Percentiles rank a stretch among this genome's conserved stretches.
Conservation (phyloP, 495 filamentous ascomycete species). For the Acidiella bohemica region DNA sequence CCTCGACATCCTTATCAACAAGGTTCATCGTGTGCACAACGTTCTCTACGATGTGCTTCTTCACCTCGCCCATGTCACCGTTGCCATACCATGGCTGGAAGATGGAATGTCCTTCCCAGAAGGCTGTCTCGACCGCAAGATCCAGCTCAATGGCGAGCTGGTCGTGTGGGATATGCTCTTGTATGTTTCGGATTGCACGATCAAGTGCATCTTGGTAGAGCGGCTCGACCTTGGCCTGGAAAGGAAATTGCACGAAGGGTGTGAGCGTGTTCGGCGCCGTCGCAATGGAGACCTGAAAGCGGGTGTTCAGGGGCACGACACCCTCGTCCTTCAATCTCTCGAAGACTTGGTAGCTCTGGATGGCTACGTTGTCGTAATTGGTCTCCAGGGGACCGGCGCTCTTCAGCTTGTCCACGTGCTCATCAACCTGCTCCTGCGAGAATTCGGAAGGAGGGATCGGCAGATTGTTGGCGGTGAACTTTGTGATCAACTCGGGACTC, state of each 20-base stretch:
- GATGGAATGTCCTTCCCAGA: slow-evolving; percentile 23
- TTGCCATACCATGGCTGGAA: slow-evolving; percentile 28
- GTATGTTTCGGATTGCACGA: slow-evolving; percentile 26
- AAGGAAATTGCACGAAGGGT: slow-evolving; percentile 22
- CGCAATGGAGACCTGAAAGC: slow-evolving; percentile 34
- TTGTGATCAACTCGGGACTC: slow-evolving; percentile 14
- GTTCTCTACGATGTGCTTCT: slow-evolving; percentile 27
- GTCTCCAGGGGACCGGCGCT: slow-evolving; percentile 9
- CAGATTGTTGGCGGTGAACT: slow-evolving; percentile 14
- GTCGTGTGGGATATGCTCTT: slow-evolving; percentile 28
- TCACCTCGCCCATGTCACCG: slow-evolving; percentile 24
- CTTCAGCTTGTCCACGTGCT: slow-evolving; percentile 9
- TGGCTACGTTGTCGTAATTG: slow-evolving; percentile 27
- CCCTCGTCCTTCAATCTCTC: slow-evolving; percentile 22
- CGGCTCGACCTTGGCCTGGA: slow-evolving; percentile 26
- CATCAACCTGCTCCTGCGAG: slow-evolving; percentile 23
- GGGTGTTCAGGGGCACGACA: slow-evolving; percentile 21
- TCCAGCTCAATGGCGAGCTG: slow-evolving; percentile 37
- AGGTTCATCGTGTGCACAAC: slow-evolving; percentile 17
- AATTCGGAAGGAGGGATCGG: slow-evolving; percentile 15
- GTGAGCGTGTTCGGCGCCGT: slow-evolving; percentile 25
- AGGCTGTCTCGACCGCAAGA: slow-evolving; percentile 27
- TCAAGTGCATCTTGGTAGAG: slow-evolving; percentile 30
- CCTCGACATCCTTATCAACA: slow-evolving; percentile 26
- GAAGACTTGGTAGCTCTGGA: slow-evolving; percentile 30